Percentiles rank a stretch among this genome's conserved stretches.
Conservation (phyloP, 257 asterid genomes). For the Solanum appendiculatum region DNA sequence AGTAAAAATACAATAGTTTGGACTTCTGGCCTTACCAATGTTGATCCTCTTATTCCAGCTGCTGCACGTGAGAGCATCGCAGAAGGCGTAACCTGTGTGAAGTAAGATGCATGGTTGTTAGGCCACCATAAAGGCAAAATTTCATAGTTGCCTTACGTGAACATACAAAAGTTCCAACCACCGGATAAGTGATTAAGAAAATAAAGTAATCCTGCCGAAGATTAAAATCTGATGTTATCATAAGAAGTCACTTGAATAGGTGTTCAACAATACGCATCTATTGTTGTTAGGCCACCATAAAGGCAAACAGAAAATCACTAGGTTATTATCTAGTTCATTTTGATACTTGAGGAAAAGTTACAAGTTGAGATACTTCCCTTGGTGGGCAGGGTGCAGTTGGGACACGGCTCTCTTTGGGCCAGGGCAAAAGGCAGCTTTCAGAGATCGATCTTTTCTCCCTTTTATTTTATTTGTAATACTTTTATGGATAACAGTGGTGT, state of each 20-base stretch:
- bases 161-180: background rate
- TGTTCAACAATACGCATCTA: background rate
- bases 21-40: constrained; percentile 45
- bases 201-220: background rate
- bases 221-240: background rate
- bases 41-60: constrained; percentile 97
- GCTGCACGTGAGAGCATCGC: constrained; percentile 94
- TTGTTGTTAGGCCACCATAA: background rate
- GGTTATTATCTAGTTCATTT: background rate
- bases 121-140: background rate
- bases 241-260: background rate
- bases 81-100: constrained; percentile 79
- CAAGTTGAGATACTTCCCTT: background rate
- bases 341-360: background rate
- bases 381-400: background rate
- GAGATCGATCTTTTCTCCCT: background rate
- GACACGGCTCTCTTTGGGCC: background rate
- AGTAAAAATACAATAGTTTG: background rate
- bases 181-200: background rate
- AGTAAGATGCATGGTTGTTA: background rate
- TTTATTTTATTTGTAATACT: background rate
- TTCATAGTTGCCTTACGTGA: background rate
- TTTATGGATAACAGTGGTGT: background rate
- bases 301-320: background rate
- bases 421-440: background rate